Evolutionary conservation across 2,329 filamentous ascomycete genomes (phyloP), one percentile per base, ranked within the genome.

Genomic region (Pseudofabraea citricarpa): DNA sequence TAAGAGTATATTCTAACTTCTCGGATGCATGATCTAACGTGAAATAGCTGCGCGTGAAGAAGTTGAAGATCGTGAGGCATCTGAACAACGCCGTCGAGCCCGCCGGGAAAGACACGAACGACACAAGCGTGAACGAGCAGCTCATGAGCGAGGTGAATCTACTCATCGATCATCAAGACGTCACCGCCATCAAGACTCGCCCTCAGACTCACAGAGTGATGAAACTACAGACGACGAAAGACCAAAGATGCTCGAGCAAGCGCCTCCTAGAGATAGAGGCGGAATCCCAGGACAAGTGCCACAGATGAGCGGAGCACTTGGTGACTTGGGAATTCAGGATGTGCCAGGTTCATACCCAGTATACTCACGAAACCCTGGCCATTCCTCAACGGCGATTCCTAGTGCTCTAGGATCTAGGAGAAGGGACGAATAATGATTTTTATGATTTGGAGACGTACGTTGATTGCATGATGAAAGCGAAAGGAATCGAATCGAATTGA

Each of bases 1-100:
- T 86, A 71, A 59, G 74, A 26, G n/a, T 8, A 7, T 18, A 15
- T 16, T 6, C 20, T 5, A 7, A n/a, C 5, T 29, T 62, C 48
- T 38, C 18, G n/a, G 13, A 6, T 15, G 18, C 29, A 32, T 15
- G 18, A 32, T 16, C 18, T 13, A 32, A 13, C n/a, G 6, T 6
- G 5, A 21, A 21, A 20, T 15, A 37, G 35, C 18, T 10, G 35
- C 16, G 23, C 35, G 35, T 13, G 35, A 37, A 37, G 35, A 13
- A 37, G 35, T n/a, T n/a, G 35, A 37, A 20, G 35, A 37, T 21
- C 45, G 46, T 16, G 46, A 46, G 38, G 48, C 38, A 21, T 31
- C 49, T 9, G 43, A 53, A 7, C 52, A 57, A 27, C 56, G 57
- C 9, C 56, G 60, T 10, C 49, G 54, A 19, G 52, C 56, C 13